phyloP scores from a whole-genome alignment of 75 land plant genomes.

The Selaginella tamariscina region DNA sequence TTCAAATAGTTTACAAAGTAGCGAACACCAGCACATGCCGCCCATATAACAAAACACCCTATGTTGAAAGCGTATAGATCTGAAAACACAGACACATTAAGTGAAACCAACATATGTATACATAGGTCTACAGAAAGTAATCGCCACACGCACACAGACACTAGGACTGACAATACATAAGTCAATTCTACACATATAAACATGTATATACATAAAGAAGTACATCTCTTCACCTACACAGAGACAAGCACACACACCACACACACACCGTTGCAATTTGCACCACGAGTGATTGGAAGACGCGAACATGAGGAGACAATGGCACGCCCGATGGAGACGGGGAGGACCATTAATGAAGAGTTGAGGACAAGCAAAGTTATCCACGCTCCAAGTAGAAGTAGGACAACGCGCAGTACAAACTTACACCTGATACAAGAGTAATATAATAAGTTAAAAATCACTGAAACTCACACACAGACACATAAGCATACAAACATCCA shows the following conservation, averaged over 20 bases:
- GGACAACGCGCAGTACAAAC: slow-evolving; percentile 72
- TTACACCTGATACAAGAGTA: slow-evolving; percentile 40
- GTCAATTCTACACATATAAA: not conserved
- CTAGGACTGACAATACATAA: not conserved
- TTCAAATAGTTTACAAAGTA: slow-evolving; percentile 56
- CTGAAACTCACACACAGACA: not conserved
- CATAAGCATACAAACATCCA: no score
- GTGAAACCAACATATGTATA: not conserved
- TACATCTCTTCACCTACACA: not conserved
- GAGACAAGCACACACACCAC: not conserved
- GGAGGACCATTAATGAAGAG: slow-evolving; percentile 70
- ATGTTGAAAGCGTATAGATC: slow-evolving; percentile 89
- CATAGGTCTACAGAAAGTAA: not conserved
- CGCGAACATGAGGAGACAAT: slow-evolving; percentile 65
- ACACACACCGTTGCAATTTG: slow-evolving; percentile 88
- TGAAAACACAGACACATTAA: slow-evolving; percentile 16
- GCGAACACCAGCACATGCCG: slow-evolving; percentile 54
- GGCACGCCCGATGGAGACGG: slow-evolving; percentile 72
- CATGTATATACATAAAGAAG: not conserved
- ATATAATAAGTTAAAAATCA: not conserved
- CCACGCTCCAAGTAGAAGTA: slow-evolving; percentile 83
- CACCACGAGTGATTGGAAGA: slow-evolving; percentile 80
- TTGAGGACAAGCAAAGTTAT: slow-evolving; percentile 74
- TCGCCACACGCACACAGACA: not conserved
- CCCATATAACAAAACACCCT: slow-evolving; percentile 79